Percentiles rank a stretch among this genome's conserved stretches.
phyloP scores from a whole-genome alignment of 2,329 filamentous ascomycete species.

The Camillea tinctor region DNA sequence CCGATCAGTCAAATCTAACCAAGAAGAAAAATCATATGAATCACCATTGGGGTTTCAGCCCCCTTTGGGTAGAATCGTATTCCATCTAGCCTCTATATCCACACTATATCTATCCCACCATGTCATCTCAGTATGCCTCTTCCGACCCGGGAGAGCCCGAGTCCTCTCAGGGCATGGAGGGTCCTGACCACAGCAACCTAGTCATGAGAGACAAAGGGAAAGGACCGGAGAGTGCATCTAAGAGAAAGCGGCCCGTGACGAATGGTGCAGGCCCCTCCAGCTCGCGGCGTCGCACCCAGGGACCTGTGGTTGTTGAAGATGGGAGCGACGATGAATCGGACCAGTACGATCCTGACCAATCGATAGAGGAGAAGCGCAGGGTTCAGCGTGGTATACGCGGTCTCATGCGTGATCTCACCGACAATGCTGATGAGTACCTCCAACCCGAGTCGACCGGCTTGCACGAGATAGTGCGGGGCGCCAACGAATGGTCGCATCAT shows the following conservation, averaged over 20 bases:
- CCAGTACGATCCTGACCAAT: constrained; percentile 80
- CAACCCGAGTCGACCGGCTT: constrained; percentile 64
- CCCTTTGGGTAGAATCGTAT: background rate
- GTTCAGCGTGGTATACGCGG: constrained; percentile 70
- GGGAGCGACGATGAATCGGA: constrained; percentile 32
- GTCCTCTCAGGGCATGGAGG: constrained; percentile 16
- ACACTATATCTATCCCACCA: constrained; percentile 5
- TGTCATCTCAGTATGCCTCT: constrained; percentile 25
- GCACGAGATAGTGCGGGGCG: constrained; percentile 61
- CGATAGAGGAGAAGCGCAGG: constrained; percentile 67
- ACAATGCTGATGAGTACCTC: constrained; percentile 71
- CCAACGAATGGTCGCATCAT: constrained; percentile 62
- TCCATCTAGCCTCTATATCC: background rate
- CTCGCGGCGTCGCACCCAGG: constrained; percentile 31
- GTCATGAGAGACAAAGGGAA: constrained; percentile 33
- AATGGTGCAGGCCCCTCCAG: constrained; percentile 27
- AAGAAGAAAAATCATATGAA: background rate
- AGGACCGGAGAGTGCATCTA: constrained; percentile 21
- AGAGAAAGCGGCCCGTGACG: constrained; percentile 31
- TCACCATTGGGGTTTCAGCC: background rate
- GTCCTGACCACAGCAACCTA: constrained; percentile 23
- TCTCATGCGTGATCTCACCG: constrained; percentile 57
- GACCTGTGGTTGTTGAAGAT: constrained; percentile 20
- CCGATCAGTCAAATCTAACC: background rate
- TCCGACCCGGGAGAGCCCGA: constrained; percentile 18